Conservation (phyloP, 176 grass and related monocot species). For the Aegilops bicornis region DNA sequence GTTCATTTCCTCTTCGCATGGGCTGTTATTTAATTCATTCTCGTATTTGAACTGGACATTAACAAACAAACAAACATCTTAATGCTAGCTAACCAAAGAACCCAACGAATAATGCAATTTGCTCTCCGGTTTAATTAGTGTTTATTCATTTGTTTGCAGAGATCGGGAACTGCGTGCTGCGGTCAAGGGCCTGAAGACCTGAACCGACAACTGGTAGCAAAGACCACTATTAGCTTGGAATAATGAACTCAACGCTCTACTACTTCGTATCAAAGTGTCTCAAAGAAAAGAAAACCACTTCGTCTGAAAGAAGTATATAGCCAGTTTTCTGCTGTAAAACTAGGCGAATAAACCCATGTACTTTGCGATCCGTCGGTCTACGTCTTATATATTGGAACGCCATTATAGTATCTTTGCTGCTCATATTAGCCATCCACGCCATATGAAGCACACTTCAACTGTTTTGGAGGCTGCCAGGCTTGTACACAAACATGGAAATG, state of each 20-base stretch:
- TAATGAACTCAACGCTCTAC: background rate
- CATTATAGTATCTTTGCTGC: too few relatives aligned
- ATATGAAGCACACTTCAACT: too few relatives aligned
- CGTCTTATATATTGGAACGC: background rate
- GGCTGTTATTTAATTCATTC: background rate
- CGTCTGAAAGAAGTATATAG: background rate
- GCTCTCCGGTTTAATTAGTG: background rate
- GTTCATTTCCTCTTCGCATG: background rate
- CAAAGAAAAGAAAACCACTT: too few relatives aligned
- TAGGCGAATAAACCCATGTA: background rate
- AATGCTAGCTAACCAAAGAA: background rate
- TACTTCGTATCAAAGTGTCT: background rate
- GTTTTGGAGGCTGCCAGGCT: too few relatives aligned
- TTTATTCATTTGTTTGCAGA: conserved; percentile 17
- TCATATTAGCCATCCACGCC: too few relatives aligned
- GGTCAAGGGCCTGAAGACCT: background rate
- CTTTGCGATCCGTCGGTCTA: background rate
- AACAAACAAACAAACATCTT: background rate
- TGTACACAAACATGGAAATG: too few relatives aligned
- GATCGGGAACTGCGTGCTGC: conserved; percentile 38
- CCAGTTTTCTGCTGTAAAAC: background rate
- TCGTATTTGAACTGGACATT: background rate
- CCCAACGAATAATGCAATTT: too few relatives aligned
- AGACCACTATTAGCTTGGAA: background rate
- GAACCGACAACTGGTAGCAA: background rate